Evolutionary conservation across 495 filamentous ascomycete genomes (phyloP).

Genomic region (Daldinia loculata): DNA sequence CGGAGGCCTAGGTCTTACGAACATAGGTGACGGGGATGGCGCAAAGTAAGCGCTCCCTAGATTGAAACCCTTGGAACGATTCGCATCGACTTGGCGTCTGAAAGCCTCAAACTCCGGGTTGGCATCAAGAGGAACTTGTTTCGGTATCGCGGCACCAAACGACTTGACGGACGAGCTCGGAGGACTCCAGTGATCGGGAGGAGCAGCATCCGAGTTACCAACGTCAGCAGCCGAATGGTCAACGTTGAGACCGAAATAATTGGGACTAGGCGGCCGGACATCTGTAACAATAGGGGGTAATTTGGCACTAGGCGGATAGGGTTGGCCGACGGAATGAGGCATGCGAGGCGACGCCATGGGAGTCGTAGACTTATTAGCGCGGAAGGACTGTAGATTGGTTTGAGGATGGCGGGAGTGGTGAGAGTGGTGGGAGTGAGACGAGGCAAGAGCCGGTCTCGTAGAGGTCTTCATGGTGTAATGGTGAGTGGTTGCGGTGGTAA

Average conservation of each 20-base stretch:
- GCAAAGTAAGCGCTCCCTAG: slow-evolving; percentile 59
- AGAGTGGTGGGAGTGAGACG: slow-evolving; percentile 47
- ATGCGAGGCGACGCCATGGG: slow-evolving; percentile 54
- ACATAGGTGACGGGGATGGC: slow-evolving; percentile 43
- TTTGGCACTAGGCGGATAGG: slow-evolving; percentile 47
- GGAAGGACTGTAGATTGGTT: slow-evolving; percentile 52
- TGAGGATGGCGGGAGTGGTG: slow-evolving; percentile 50
- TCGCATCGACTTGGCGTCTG: slow-evolving; percentile 70
- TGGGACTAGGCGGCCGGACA: slow-evolving; percentile 68
- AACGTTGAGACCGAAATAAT: slow-evolving; percentile 81
- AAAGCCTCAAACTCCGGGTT: slow-evolving; percentile 83
- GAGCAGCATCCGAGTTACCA: slow-evolving; percentile 66
- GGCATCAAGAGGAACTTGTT: slow-evolving; percentile 71
- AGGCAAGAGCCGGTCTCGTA: slow-evolving; percentile 50
- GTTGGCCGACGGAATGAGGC: slow-evolving; percentile 57
- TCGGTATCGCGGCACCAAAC: slow-evolving; percentile 72
- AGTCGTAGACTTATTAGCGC: slow-evolving; percentile 50
- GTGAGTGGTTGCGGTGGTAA: slow-evolving; percentile 24
- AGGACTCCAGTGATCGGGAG: slow-evolving; percentile 76
- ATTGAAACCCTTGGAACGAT: slow-evolving; percentile 61
- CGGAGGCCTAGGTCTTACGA: slow-evolving; percentile 49
- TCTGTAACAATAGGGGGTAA: slow-evolving; percentile 49
- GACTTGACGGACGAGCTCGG: slow-evolving; percentile 73
- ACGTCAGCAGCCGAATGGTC: slow-evolving; percentile 64
- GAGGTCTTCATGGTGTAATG: slow-evolving; percentile 61